Evolutionary conservation across 306 rosid species (phyloP).

Genomic region (Herpetospermum pedunculosum): DNA sequence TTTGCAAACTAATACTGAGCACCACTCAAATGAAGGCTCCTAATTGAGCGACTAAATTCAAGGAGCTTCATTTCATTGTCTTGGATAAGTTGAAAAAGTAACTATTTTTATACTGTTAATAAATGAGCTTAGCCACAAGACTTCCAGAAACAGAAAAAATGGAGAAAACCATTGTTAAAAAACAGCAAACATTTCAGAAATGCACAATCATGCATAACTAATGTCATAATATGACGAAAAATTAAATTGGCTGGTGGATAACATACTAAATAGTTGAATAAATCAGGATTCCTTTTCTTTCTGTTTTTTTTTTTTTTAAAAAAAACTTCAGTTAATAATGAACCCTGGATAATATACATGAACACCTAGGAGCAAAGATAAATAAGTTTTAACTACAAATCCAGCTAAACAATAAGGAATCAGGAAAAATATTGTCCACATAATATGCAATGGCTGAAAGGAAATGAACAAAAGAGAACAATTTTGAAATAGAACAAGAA

Average conservation of each 20-base stretch:
- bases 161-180: constrained; percentile 13
- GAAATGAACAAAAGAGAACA: neutral
- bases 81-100: neutral
- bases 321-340: neutral
- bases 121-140: neutral
- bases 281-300: neutral
- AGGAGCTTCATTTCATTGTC: neutral
- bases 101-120: neutral
- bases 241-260: neutral
- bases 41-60: neutral
- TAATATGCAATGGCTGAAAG: neutral
- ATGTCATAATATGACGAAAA: neutral
- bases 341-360: neutral
- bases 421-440: neutral
- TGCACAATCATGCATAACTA: neutral
- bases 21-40: neutral
- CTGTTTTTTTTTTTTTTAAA: neutral
- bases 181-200: neutral
- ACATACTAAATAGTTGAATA: neutral
- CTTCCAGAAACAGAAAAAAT: neutral
- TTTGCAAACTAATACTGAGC: neutral
- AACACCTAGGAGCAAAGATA: neutral
- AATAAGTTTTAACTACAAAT: neutral
- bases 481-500: neutral
- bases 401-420: neutral